These are phyloP conservation scores for Starmerella bombicola DNA, from an alignment of 805 yeast species.

Conservation along the genomic window DNA sequence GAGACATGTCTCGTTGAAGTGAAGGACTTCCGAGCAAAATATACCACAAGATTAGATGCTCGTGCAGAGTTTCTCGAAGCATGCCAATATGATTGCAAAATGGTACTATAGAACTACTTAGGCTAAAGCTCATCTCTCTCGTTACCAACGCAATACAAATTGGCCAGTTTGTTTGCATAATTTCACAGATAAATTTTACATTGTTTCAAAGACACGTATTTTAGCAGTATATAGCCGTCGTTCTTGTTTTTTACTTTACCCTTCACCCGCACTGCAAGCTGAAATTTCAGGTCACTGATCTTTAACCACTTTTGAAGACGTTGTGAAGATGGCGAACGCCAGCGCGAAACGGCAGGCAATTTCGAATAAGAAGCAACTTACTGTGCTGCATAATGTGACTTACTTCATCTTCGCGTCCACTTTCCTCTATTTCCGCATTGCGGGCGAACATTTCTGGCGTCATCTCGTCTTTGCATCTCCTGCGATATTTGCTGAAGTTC, in stretches of 20 bases:
- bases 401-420: conserved; percentile 32
- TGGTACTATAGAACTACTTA: too few species aligned
- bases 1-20: conserved; percentile 16
- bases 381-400: conserved; percentile 30
- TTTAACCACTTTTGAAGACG: too few species aligned
- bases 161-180: too few species aligned
- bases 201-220: too few species aligned
- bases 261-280: too few species aligned
- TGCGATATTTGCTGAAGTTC: conserved; percentile 35
- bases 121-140: too few species aligned
- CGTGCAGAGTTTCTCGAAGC: conserved; percentile 12
- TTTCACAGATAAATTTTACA: too few species aligned
- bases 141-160: too few species aligned
- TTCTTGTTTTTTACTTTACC: too few species aligned
- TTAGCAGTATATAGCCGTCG: too few species aligned
- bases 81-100: background rate
- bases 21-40: conserved; percentile 14
- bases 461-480: conserved; percentile 36
- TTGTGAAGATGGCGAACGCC: conserved; percentile 33
- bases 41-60: background rate
- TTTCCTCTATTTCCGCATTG: conserved; percentile 30
- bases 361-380: conserved; percentile 27
- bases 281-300: too few species aligned
- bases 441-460: conserved; percentile 39
- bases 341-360: conserved; percentile 33